Base-by-base conservation (phyloP, 768 basidiomycete species). In the Suillus bovinus region DNA sequence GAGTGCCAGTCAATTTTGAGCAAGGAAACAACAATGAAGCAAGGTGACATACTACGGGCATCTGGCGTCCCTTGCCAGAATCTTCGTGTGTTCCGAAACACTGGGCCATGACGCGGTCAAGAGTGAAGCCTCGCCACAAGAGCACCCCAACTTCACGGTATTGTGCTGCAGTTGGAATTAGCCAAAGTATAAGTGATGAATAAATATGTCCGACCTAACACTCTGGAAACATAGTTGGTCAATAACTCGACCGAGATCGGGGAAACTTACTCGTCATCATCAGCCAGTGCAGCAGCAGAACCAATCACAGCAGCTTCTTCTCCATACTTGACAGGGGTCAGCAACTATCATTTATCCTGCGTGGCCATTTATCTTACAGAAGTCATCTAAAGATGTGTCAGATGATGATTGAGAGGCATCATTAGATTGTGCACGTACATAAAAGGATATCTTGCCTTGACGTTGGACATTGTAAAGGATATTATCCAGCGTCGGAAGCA, bases 91-190 rank as follows among this genome's bases (percentile, higher is more conserved):
- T 96, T 36, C 93, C 91, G 69, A 97, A 93, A 73, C 93, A 95
- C 73, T 97, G 95, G 0, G 87, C 87, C 93, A 98, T 96, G 62
- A 91, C 78, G n/a, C 82, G 77, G 68, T 94, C 86, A 22, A 95
- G 72, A 20, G 84, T 79, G 71, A 91, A 96, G 24, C 88, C 92
- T 44, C 96, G 85, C 89, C 93, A 96, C 1, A 96, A 78, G 9
- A 97, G 81, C 6, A 95, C 94, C 47, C 93, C 95, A 80, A 93
- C 87, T 80, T 93, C 94, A 60, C 93, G 90, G 70, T 98, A 98
- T 81, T 98, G 95, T 54, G 89, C 90, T 92, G 66, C 16, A 41
- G 5, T 34, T 17, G 17, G 46, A 63, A 64, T 66, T 24, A 39
- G 49, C 31, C 33, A 36, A 27, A 8, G 29, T 20, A 33, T 44